Conservation (phyloP, 2,329 filamentous ascomycete genomes). For the Myriosclerotinia duriaeana region DNA sequence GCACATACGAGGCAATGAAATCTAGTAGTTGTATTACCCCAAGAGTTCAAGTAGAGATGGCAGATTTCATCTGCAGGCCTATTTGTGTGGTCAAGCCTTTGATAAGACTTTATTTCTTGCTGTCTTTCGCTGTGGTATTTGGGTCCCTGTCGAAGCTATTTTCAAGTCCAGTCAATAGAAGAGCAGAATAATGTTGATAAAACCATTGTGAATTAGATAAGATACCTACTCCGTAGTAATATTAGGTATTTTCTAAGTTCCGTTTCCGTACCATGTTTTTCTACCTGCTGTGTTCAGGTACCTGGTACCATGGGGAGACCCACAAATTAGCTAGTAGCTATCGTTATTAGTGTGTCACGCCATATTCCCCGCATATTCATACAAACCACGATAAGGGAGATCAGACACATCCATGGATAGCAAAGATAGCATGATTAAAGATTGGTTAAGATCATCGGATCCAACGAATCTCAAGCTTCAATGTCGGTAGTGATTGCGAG, state of each 20-base stretch:
- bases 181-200: neutral
- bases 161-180: neutral
- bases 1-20: neutral
- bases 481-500: neutral
- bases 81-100: no score
- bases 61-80: neutral
- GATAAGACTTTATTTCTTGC: no score
- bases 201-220: neutral
- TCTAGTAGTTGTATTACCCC: neutral
- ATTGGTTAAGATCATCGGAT: neutral
- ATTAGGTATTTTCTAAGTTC: neutral
- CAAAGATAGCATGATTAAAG: neutral
- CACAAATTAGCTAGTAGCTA: neutral
- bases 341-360: constrained; percentile 11
- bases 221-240: neutral
- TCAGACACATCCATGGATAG: neutral
- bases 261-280: neutral
- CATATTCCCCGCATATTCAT: constrained; percentile 19
- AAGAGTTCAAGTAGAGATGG: neutral
- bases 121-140: neutral
- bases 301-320: neutral
- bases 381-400: constrained; percentile 13
- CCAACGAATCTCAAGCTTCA: neutral
- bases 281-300: neutral
- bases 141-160: neutral